These are phyloP conservation scores for Elaeis guineensis DNA, from an alignment of 176 grass and related monocot genomes.

Conservation along the genomic window DNA sequence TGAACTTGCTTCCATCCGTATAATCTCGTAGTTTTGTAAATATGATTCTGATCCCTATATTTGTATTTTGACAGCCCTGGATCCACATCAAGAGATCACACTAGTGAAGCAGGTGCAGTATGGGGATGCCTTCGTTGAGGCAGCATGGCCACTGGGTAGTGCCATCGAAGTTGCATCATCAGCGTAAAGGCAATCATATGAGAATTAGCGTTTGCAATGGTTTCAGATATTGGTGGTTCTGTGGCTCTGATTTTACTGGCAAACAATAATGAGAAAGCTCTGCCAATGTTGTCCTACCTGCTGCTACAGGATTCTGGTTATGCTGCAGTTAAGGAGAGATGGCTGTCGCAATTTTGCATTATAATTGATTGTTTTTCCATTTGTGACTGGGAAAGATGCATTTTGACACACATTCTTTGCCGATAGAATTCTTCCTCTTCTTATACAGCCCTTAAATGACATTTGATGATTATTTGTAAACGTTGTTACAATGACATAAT, in stretches of 20 bases:
- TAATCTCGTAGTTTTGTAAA: not conserved
- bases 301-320: no score
- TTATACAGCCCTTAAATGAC: slow-evolving; percentile 16
- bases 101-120: slow-evolving; percentile 88
- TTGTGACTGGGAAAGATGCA: no score
- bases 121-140: slow-evolving; percentile 67
- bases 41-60: no score
- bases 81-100: slow-evolving; percentile 86
- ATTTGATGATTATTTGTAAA: slow-evolving; percentile 3
- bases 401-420: no score
- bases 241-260: no score
- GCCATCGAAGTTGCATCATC: slow-evolving; percentile 93
- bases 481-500: slow-evolving; percentile 16
- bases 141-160: slow-evolving; percentile 92
- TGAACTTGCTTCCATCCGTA: not conserved
- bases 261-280: no score
- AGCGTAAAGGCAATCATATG: not conserved
- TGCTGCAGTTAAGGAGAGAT: no score
- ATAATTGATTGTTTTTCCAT: no score
- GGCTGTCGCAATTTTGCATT: no score
- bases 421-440: slow-evolving; percentile 16
- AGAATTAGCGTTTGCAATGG: no score
- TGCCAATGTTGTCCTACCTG: no score
- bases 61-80: slow-evolving; percentile 38
- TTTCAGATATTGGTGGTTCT: no score